A percentile compares a stretch with the other conserved stretches of the same genome.
Evolutionary conservation across 495 filamentous ascomycete species (phyloP).

Genomic region (Aspergillus kassunensis): DNA sequence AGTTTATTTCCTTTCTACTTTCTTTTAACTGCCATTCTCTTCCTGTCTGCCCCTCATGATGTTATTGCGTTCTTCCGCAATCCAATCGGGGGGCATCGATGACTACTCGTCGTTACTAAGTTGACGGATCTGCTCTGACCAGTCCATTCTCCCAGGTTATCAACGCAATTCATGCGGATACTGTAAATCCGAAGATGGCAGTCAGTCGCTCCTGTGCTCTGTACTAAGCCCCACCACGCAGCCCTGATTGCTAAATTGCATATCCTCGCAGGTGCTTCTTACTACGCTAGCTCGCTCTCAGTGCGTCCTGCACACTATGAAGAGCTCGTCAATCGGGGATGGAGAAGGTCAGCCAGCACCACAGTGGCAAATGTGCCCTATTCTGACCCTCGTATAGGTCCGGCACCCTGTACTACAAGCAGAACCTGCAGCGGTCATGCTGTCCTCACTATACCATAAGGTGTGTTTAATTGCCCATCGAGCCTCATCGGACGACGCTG

Average conservation of each 20-base stretch:
- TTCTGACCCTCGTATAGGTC: slow-evolving; percentile 45
- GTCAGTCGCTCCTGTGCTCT: slow-evolving; percentile 43
- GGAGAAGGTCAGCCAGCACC: slow-evolving; percentile 62
- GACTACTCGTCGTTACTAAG: slow-evolving; percentile 17
- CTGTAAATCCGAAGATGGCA: slow-evolving; percentile 51
- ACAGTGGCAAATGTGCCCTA: neutral
- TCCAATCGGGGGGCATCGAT: neutral
- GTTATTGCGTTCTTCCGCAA: neutral
- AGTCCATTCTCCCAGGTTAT: slow-evolving; percentile 36
- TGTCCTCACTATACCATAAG: slow-evolving; percentile 96
- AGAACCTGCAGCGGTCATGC: slow-evolving; percentile 75
- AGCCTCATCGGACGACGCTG: slow-evolving; percentile 10
- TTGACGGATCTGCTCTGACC: slow-evolving; percentile 12
- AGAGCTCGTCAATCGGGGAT: slow-evolving; percentile 76
- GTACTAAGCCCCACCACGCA: slow-evolving; percentile 7
- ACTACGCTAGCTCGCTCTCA: slow-evolving; percentile 68
- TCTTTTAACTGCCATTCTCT: slow-evolving; percentile 3
- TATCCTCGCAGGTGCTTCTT: slow-evolving; percentile 66
- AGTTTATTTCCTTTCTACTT: slow-evolving; percentile 7
- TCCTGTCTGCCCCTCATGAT: neutral
- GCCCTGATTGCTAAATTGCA: slow-evolving; percentile 13
- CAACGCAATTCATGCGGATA: slow-evolving; percentile 53
- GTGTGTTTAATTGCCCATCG: slow-evolving; percentile 28
- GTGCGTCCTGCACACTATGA: slow-evolving; percentile 76
- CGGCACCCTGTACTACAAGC: slow-evolving; percentile 85